These are phyloP conservation scores for Chloris gayana DNA, from an alignment of 176 grass and related monocot species.

Conservation along the genomic window DNA sequence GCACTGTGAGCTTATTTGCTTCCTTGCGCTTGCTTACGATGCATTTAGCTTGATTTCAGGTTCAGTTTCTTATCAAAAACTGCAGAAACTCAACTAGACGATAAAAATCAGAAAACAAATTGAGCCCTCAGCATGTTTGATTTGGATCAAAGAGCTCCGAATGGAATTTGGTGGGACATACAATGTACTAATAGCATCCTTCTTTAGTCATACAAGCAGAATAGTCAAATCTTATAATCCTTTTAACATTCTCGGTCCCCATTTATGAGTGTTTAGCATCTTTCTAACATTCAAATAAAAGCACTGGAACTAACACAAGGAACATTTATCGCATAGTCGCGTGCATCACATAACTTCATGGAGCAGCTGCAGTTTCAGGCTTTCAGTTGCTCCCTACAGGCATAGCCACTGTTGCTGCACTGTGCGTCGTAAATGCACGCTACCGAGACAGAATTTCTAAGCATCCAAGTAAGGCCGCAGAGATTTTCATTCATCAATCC, in stretches of 20 bases:
- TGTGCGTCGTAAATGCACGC: conserved; percentile 38
- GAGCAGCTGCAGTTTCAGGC: conserved; percentile 20
- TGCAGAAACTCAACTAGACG: too few species aligned
- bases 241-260: background rate
- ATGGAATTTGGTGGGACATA: background rate
- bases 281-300: conserved; percentile 23
- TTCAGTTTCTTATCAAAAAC: too few species aligned
- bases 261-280: conserved; percentile 21
- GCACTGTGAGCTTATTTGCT: background rate
- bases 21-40: background rate
- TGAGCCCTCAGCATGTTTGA: background rate
- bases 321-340: background rate
- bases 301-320: conserved; percentile 29
- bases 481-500: conserved; percentile 24
- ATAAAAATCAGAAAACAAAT: background rate
- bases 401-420: conserved; percentile 3
- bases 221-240: background rate
- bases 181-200: background rate
- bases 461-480: conserved; percentile 21
- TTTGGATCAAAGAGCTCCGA: background rate
- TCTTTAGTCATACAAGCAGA: background rate
- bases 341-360: conserved; percentile 3
- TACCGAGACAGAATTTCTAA: conserved; percentile 41
- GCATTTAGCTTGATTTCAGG: too few species aligned
- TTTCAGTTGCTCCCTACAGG: conserved; percentile 21